Base-by-base conservation (phyloP, 2,329 filamentous ascomycete genomes). In the Xylaria sp. region DNA sequence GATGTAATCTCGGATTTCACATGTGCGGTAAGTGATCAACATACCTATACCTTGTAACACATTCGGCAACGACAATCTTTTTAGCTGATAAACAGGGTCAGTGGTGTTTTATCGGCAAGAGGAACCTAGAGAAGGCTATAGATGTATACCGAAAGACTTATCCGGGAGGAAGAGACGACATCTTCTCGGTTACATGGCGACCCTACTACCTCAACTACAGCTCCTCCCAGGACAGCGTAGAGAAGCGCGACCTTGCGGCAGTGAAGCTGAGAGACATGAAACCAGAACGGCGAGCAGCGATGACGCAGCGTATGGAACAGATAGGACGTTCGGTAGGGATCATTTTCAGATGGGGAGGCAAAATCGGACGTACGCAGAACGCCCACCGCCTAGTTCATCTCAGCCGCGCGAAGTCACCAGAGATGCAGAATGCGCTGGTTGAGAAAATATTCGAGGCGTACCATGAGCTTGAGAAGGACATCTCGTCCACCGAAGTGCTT, bases 71-170 rank as follows among this genome's bases (percentile, higher is more conserved):
- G 24, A 5, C 6, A 26, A 9, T 6, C 6, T 6, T 9, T 26
- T 26, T 6, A 6, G 9, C 24, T 26, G 24, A 26, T 5, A 26
- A 26, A 26, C 9, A 6, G 5, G 24, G 24, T 26, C 38, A 69
- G 59, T 69, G 71, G 73, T 76, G 74, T 63, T 76, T 73, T 58
- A 72, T 77, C 22, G 72, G 69, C 51, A 71, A 75, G 21, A 68
- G 68, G 21, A 69, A 64, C 21, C 67, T 77, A 1, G 68, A 75
- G 26, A 61, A 54, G 47, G 71, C 73, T 42, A 75, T 76, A 26
- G 39, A 59, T 0, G 63, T 77, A 0, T 75, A 73, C 60, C 65
- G 70, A 19, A 74, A 72, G 48, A 73, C 70, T 1, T 75, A 75
- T 49, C 73, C 74, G 0, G 68, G 66, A 7, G 74, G 69, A 4